These are phyloP conservation scores for Chlorella sp. DNA, from an alignment of 139 green algal genomes.

Conservation along the genomic window DNA sequence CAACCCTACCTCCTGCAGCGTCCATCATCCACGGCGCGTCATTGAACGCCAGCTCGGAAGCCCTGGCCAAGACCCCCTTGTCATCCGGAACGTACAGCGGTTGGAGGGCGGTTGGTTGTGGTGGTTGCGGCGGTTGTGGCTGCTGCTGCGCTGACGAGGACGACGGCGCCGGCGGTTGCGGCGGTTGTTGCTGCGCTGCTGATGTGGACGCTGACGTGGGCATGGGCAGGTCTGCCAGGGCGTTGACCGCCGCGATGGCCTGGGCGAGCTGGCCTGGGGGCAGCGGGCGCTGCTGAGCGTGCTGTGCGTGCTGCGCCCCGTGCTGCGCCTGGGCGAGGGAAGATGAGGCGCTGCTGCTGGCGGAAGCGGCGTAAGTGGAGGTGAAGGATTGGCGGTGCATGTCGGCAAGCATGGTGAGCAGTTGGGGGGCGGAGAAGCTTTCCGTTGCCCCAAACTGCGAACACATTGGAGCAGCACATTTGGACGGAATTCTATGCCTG, in stretches of 20 bases:
- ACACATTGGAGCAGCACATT: not conserved
- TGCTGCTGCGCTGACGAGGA: slow-evolving; percentile 9
- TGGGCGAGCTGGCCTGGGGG: slow-evolving; percentile 35
- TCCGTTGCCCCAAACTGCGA: slow-evolving; percentile 46
- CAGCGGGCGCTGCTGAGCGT: slow-evolving; percentile 17
- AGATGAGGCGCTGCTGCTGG: not conserved
- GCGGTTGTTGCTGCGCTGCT: not conserved
- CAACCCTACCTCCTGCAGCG: not conserved
- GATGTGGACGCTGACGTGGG: not conserved
- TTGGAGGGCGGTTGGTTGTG: too few species aligned
- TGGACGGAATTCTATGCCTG: not conserved
- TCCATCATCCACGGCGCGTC: slow-evolving; percentile 67
- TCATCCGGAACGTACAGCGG: slow-evolving; percentile 52
- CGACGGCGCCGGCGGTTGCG: too few species aligned
- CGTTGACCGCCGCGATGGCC: slow-evolving; percentile 46
- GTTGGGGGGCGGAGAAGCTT: slow-evolving; percentile 53
- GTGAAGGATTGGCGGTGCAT: slow-evolving; percentile 17
- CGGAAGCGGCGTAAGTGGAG: not conserved
- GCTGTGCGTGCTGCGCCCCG: slow-evolving; percentile 1
- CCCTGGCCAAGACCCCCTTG: slow-evolving; percentile 34
- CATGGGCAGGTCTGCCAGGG: slow-evolving; percentile 22
- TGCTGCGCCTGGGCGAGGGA: not conserved
- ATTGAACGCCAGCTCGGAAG: slow-evolving; percentile 59
- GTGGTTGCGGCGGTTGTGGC: too few species aligned
- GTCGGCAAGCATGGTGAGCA: slow-evolving; percentile 40